Base-by-base conservation (phyloP, 2,329 filamentous ascomycete genomes). In the Rhexocercosporidium sp. region DNA sequence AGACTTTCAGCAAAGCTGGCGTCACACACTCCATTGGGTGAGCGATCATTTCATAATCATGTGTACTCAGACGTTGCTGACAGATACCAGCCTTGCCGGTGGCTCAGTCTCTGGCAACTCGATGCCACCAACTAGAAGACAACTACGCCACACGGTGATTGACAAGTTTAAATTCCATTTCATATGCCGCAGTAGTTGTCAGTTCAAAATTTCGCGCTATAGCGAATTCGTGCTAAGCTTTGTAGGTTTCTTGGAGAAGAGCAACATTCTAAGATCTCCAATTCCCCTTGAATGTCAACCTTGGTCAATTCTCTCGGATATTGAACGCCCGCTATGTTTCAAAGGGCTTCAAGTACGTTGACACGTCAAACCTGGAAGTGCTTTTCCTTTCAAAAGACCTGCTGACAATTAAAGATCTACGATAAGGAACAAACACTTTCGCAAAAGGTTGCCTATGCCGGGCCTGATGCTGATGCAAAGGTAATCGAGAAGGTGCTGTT, bases 1-100 rank as follows among this genome's bases (percentile, higher is more conserved):
- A 39, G n/a, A 57, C 14, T 31, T 65, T 34, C 20, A 59, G 18
- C 34, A 66, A 69, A 31, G 7, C 56, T 29, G 64, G 67, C 4
- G 65, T 69, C 25, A 66, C 61, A 3, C 67, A 69, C 20, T 8
- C 20, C 22, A 44, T 39, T 16, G 39, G 62, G 67, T 65, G 60
- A 46, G 31, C 27, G 3, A n/a, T 25, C 7, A 34, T 22, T 4
- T 47, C 6, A n/a, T 4, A 20, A n/a, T 7, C 3, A 20, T 22
- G 18, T 22, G 39, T n/a, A 7, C 6, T 20, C 5, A 11, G 11
- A n/a, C n/a, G n/a, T n/a, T 22, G n/a, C 44, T 47, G n/a, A 47
- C 18, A 18, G 14, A 16, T 14, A 44, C n/a, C 8, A 44, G 39
- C 8, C 39, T 44, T 18, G 14, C 39, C 8, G 39, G 39, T 5